Percentiles rank a stretch among this genome's conserved stretches.
phyloP scores from a whole-genome alignment of 495 filamentous ascomycete species.

The Bryoglossum gracile region DNA sequence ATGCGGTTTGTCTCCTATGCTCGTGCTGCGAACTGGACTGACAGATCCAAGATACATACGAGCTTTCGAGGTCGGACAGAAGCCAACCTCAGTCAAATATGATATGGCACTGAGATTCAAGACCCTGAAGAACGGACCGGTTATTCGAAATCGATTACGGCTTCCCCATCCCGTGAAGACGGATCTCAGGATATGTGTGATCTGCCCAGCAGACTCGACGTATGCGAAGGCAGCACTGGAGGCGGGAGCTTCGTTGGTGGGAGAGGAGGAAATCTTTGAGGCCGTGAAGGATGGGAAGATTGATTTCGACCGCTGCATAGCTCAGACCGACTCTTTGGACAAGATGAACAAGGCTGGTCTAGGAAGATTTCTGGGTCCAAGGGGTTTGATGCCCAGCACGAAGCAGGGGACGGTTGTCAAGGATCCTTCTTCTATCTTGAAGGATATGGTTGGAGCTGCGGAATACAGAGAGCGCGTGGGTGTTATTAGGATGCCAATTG shows the following conservation, averaged over 20 bases:
- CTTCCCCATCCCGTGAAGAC: slow-evolving; percentile 86
- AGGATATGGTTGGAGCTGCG: slow-evolving; percentile 72
- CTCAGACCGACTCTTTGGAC: slow-evolving; percentile 66
- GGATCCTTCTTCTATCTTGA: slow-evolving; percentile 61
- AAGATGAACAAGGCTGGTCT: slow-evolving; percentile 69
- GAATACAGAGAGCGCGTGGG: slow-evolving; percentile 82
- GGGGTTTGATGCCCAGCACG: slow-evolving; percentile 81
- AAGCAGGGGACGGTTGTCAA: slow-evolving; percentile 84
- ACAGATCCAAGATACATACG: slow-evolving; percentile 88
- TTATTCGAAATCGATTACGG: slow-evolving; percentile 77
- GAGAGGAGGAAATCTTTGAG: slow-evolving; percentile 79
- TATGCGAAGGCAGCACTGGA: slow-evolving; percentile 59
- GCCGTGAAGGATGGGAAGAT: slow-evolving; percentile 65
- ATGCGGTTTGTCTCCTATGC: slow-evolving; percentile 61
- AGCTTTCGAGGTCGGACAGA: slow-evolving; percentile 81
- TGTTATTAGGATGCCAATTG: slow-evolving; percentile 79
- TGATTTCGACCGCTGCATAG: slow-evolving; percentile 83
- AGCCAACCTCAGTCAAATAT: slow-evolving; percentile 70
- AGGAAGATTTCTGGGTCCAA: slow-evolving; percentile 77
- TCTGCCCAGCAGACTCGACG: slow-evolving; percentile 70
- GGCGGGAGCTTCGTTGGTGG: slow-evolving; percentile 73
- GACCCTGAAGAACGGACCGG: slow-evolving; percentile 72
- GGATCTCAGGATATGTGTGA: slow-evolving; percentile 77
- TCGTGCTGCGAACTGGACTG: too few species aligned
- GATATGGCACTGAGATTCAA: slow-evolving; percentile 75